These are phyloP conservation scores for Urtica urens DNA, from an alignment of 306 rosid species.

Conservation along the genomic window DNA sequence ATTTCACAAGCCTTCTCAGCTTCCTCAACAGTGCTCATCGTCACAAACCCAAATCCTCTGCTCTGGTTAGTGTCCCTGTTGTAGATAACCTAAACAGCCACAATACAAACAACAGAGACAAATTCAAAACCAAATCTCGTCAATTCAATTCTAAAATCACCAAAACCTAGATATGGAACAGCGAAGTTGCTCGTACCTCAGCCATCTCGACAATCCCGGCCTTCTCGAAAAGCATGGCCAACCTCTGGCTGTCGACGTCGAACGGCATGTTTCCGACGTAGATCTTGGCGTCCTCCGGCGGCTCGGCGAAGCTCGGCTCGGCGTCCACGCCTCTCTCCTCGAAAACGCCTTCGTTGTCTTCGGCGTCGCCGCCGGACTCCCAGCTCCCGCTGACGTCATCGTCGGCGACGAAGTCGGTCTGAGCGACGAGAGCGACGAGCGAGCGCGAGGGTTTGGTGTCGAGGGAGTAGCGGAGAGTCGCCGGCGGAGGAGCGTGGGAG, in stretches of 20 bases:
- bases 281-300: constrained; percentile 65
- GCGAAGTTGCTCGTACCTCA: constrained; percentile 37
- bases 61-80: constrained; percentile 68
- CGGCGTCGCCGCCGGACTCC: constrained; percentile 3
- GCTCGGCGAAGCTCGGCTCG: constrained; percentile 21
- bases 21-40: constrained; percentile 77
- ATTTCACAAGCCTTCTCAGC: constrained; percentile 64
- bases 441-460: constrained; percentile 30
- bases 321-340: constrained; percentile 19
- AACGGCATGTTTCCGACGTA: constrained; percentile 85
- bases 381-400: constrained; percentile 26
- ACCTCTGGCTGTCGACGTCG: constrained; percentile 56
- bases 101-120: constrained; percentile 9
- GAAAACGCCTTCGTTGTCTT: constrained; percentile 28
- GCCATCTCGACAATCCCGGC: constrained; percentile 76
- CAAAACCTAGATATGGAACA: no score
- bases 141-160: background rate
- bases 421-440: constrained; percentile 56
- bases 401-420: constrained; percentile 42
- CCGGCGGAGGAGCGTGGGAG: constrained; percentile 6
- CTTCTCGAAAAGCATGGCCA: constrained; percentile 65
- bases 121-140: background rate
- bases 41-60: constrained; percentile 91
- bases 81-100: constrained; percentile 83
- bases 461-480: constrained; percentile 25